Evolutionary conservation across 1,284 basidiomycete species (phyloP).

Genomic region (Serendipita sp.): DNA sequence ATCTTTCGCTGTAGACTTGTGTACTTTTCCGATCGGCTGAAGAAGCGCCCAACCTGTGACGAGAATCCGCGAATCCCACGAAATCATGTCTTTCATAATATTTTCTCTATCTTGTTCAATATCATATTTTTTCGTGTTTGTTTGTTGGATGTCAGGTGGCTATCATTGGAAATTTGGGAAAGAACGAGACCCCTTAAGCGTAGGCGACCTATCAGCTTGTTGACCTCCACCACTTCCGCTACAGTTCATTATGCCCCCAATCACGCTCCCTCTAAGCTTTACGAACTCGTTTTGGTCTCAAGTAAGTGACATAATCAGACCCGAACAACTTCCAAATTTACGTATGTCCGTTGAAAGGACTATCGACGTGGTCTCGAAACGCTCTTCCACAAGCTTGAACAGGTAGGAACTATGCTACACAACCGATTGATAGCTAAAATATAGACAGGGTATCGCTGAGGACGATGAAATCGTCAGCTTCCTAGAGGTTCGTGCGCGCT

Average conservation of each 20-base stretch:
- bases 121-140: neutral
- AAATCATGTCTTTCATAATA: neutral
- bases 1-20: neutral
- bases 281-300: conserved; percentile 83
- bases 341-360: conserved; percentile 31
- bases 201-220: neutral
- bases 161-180: neutral
- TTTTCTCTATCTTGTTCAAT: neutral
- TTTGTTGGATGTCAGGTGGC: neutral
- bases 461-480: conserved; percentile 71
- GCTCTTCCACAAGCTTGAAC: conserved; percentile 61
- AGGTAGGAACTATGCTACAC: conserved; percentile 32
- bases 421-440: conserved; percentile 8
- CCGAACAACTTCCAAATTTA: too few species aligned
- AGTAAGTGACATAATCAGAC: neutral
- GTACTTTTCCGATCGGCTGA: neutral
- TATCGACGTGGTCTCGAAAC: conserved; percentile 70
- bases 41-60: too few species aligned
- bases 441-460: conserved; percentile 50
- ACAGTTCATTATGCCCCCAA: conserved; percentile 8
- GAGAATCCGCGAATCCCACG: too few species aligned
- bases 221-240: neutral
- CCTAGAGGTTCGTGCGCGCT: conserved; percentile 48
- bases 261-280: conserved; percentile 49
- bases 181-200: neutral